Conservation (phyloP, 2,329 filamentous ascomycete species). For the Fusarium xylarioides region DNA sequence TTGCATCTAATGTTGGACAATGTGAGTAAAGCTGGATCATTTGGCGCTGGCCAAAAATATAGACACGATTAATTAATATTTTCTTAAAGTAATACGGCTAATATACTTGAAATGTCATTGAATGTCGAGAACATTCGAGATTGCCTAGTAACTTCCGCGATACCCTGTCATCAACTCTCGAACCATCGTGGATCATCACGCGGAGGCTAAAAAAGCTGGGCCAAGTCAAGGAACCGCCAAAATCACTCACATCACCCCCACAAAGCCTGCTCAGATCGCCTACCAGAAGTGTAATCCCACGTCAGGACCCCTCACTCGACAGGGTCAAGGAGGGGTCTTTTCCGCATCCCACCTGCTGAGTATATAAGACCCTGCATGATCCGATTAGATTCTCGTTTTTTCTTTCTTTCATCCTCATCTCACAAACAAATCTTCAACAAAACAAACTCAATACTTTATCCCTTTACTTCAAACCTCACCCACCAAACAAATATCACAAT, state of each 20-base stretch:
- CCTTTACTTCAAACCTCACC: background rate
- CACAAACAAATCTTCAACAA: constrained; percentile 13
- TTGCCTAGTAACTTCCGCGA: background rate
- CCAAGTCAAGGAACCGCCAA: constrained; percentile 24
- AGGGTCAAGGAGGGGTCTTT: constrained; percentile 27
- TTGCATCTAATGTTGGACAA: background rate
- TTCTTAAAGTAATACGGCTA: too few relatives aligned
- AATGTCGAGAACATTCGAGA: constrained; percentile 3
- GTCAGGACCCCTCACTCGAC: constrained; percentile 22
- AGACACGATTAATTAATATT: background rate
- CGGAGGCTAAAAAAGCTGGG: constrained; percentile 4
- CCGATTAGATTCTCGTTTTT: background rate
- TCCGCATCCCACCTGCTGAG: constrained; percentile 17
- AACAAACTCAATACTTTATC: background rate
- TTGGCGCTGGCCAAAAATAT: background rate
- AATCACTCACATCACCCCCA: constrained; percentile 39
- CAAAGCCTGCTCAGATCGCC: constrained; percentile 25
- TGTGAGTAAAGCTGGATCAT: background rate
- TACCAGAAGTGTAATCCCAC: constrained; percentile 10
- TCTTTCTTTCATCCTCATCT: constrained; percentile 4
- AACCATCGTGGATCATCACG: constrained; percentile 29
- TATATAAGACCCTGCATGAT: constrained; percentile 41
- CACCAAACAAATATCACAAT: constrained; percentile 43
- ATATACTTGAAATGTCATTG: too few relatives aligned
- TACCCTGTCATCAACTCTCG: constrained; percentile 15